A percentile compares a stretch with the other conserved stretches of the same genome.
phyloP scores from a whole-genome alignment of 2,329 filamentous ascomycete genomes.

The Colletotrichum cuscutae region DNA sequence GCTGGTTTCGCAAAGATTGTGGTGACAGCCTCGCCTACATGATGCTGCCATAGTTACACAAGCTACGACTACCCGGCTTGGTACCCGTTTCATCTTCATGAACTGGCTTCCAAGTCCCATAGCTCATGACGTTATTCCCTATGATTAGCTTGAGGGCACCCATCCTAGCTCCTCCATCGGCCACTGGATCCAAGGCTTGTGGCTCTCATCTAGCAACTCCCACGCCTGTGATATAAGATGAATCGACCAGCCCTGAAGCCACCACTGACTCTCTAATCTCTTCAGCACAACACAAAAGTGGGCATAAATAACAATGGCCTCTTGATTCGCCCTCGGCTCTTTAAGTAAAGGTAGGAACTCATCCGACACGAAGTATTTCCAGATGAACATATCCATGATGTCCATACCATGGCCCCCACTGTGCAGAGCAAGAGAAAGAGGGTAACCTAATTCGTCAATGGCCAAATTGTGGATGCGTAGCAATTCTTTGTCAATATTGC shows the following conservation, averaged over 20 bases:
- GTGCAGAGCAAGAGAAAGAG: constrained; percentile 24
- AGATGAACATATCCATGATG: constrained; percentile 51
- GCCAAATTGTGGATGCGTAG: constrained; percentile 32
- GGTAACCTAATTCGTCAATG: constrained; percentile 34
- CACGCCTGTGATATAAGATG: constrained; percentile 46
- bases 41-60: too few species aligned
- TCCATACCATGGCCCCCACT: constrained; percentile 39
- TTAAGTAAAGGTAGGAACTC: constrained; percentile 48
- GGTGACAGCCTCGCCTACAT: too few species aligned
- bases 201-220: constrained; percentile 46
- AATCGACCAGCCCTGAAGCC: constrained; percentile 48
- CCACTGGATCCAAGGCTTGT: constrained; percentile 46
- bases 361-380: constrained; percentile 49
- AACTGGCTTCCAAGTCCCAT: neutral
- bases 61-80: too few species aligned
- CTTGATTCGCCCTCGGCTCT: constrained; percentile 38
- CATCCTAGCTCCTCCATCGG: constrained; percentile 39
- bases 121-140: neutral
- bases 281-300: constrained; percentile 47
- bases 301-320: constrained; percentile 47
- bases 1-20: too few species aligned
- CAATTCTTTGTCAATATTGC: constrained; percentile 31
- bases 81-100: neutral
- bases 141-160: constrained; percentile 19
- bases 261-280: constrained; percentile 47